These are phyloP conservation scores for Diaporthe sp. DNA, from an alignment of 2,329 filamentous ascomycete genomes.

Conservation along the genomic window DNA sequence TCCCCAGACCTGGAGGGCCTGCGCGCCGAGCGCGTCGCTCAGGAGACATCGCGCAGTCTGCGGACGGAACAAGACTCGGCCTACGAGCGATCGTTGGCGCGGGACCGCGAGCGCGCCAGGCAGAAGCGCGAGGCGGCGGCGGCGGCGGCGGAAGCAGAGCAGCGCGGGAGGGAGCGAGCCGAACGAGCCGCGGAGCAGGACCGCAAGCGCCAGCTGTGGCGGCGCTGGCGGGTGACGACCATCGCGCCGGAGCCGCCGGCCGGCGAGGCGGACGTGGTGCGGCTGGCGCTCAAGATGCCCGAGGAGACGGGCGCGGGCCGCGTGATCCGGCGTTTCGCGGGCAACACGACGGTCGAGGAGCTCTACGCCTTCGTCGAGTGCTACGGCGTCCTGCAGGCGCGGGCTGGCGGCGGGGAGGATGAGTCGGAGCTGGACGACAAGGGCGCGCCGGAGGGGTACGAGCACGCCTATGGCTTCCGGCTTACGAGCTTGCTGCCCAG, in stretches of 20 bases:
- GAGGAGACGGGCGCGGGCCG: conserved; percentile 72
- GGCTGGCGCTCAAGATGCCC: conserved; percentile 75
- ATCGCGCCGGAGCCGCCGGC: conserved; percentile 75
- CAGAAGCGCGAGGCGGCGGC: conserved; percentile 81
- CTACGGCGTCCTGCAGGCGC: conserved; percentile 70
- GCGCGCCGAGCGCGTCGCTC: conserved; percentile 80
- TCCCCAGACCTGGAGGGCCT: conserved; percentile 79
- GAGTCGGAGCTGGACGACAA: conserved; percentile 45
- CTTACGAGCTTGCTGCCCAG: conserved; percentile 89
- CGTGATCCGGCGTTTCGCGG: conserved; percentile 79
- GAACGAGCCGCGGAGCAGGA: conserved; percentile 66
- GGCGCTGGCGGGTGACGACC: conserved; percentile 77
- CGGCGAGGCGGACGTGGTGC: conserved; percentile 74
- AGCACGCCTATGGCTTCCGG: conserved; percentile 85
- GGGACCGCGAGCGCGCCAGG: conserved; percentile 85
- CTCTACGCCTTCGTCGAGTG: conserved; percentile 97
- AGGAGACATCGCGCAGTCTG: conserved; percentile 82
- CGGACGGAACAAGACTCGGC: conserved; percentile 92
- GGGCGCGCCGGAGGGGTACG: conserved; percentile 73
- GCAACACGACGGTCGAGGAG: conserved; percentile 81
- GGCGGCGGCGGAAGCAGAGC: conserved; percentile 73
- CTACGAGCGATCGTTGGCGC: conserved; percentile 90
- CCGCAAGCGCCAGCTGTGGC: conserved; percentile 73
- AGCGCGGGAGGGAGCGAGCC: conserved; percentile 68
- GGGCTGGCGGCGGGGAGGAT: conserved; percentile 36